Evolutionary conservation across 2,329 filamentous ascomycete species (phyloP), one percentile per base, ranked within the genome.

Genomic region (Keithomyces neogunnii): DNA sequence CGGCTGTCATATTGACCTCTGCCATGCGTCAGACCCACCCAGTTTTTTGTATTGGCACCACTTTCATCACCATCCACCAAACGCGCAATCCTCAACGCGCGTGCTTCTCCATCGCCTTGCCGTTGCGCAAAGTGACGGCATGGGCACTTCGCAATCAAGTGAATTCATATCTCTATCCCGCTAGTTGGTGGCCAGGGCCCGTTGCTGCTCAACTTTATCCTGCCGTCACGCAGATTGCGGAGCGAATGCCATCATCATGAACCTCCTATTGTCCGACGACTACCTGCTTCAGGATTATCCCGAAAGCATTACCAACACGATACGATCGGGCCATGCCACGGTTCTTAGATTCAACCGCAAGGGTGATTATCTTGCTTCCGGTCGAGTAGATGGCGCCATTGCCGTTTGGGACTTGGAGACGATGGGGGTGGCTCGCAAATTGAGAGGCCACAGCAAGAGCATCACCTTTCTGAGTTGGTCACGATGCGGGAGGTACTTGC

Each of bases 341-440:
- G 82, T 79, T 62, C 71, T 85, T 55, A 89, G 92, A 58, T 99
- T 99, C 78, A 96, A 92, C 64, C 88, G 90, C 64, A 88, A 85
- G 64, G 93, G 93, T 68, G 92, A 99, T 70, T 91, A 93, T 61
- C 84, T 99, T 56, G 93, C 93, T 44, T 95, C 91, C 32, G 93
- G 93, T 57, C 85, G 93, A 64, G 88, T 90, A 55, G 93, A 99
- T 71, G 93, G 93, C 59, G 93, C 89, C 4, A 87, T 99, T 40
- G 89, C 95, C 51, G 87, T 99, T 45, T 99, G 95, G 78, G 93
- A 99, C 65, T 82, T 97, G 47, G 95, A 99, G 70, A 99, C 95
- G 8, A 95, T 95, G 77, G 92, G 93, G 38, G 89, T 97, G 4
- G 93, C 93, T 53, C 86, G 90, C 64, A 99, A 97, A 71, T 75